Evolutionary conservation across 1,284 basidiomycete genomes (phyloP).

Genomic region (Puccinia sorghi): DNA sequence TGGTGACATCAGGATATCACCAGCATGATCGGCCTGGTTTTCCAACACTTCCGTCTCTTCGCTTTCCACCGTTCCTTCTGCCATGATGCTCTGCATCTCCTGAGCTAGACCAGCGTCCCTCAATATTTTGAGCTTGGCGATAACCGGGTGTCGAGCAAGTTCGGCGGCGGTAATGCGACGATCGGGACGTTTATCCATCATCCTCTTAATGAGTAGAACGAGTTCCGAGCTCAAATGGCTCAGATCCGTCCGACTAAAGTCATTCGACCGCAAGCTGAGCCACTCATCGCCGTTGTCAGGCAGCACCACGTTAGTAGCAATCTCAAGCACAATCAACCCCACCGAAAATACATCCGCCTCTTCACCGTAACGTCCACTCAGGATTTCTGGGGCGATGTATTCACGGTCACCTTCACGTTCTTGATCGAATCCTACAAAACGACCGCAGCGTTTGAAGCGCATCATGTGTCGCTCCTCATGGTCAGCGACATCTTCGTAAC

Average conservation of each 20-base stretch:
- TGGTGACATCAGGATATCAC: conserved; percentile 26
- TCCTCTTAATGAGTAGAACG: conserved; percentile 62
- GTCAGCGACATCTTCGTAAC: conserved; percentile 46
- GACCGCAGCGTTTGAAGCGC: conserved; percentile 56
- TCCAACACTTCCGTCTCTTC: conserved; percentile 1
- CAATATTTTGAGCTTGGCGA: conserved; percentile 20
- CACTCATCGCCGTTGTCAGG: conserved; percentile 94
- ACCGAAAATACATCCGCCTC: conserved; percentile 98
- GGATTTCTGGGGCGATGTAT: conserved; percentile 96
- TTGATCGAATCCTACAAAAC: conserved; percentile 65
- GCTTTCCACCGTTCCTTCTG: background rate
- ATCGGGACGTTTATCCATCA: conserved; percentile 53
- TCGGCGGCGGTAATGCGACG: conserved; percentile 47
- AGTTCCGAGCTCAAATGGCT: conserved; percentile 71
- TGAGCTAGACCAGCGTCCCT: conserved; percentile 10
- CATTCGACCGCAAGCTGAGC: conserved; percentile 88
- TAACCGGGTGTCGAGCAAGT: conserved; percentile 26
- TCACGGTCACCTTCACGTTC: conserved; percentile 96
- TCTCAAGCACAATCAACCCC: conserved; percentile 92
- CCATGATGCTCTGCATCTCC: conserved; percentile 9
- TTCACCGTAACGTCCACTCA: conserved; percentile 85
- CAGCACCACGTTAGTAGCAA: conserved; percentile 90
- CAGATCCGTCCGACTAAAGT: conserved; percentile 83
- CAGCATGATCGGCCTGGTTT: conserved; percentile 1
- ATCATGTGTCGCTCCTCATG: conserved; percentile 68